Percentiles rank a stretch among this genome's conserved stretches.
phyloP scores from a whole-genome alignment of 495 filamentous ascomycete species.

The Hyaloscypha hepaticicola region DNA sequence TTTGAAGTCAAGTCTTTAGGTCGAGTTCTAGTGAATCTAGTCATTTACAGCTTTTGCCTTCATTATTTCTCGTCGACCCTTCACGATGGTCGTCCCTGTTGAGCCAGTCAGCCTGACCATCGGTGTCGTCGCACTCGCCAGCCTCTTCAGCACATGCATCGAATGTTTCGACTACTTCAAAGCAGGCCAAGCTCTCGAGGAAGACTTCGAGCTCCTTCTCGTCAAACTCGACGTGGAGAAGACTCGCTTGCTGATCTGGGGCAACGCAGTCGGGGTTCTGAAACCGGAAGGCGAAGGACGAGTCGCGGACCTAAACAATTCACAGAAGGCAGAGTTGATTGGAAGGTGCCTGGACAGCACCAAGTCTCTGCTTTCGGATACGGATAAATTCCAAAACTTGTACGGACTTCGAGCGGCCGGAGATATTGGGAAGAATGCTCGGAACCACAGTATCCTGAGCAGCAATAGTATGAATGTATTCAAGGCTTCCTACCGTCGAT shows the following conservation, averaged over 20 bases:
- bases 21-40: too few species aligned
- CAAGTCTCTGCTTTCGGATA: background rate
- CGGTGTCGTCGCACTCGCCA: constrained; percentile 10
- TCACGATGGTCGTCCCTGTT: too few species aligned
- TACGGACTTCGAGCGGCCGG: background rate
- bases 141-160: constrained; percentile 12
- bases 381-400: background rate
- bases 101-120: background rate
- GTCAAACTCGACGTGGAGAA: constrained; percentile 18
- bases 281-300: background rate
- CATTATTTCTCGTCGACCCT: too few species aligned
- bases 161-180: constrained; percentile 9
- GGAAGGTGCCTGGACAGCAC: background rate
- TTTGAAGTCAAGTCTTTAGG: too few species aligned
- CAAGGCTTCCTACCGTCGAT: background rate
- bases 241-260: constrained; percentile 10
- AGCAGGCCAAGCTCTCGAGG: background rate
- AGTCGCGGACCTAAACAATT: too few species aligned
- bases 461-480: too few species aligned
- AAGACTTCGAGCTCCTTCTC: constrained; percentile 1
- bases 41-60: too few species aligned
- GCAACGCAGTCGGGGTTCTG: constrained; percentile 4
- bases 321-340: background rate
- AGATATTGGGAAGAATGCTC: too few species aligned
- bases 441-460: too few species aligned